A percentile compares a stretch with the other conserved stretches of the same genome.
phyloP scores from a whole-genome alignment of 2,329 filamentous ascomycete genomes.

The Alternaria brassicae region DNA sequence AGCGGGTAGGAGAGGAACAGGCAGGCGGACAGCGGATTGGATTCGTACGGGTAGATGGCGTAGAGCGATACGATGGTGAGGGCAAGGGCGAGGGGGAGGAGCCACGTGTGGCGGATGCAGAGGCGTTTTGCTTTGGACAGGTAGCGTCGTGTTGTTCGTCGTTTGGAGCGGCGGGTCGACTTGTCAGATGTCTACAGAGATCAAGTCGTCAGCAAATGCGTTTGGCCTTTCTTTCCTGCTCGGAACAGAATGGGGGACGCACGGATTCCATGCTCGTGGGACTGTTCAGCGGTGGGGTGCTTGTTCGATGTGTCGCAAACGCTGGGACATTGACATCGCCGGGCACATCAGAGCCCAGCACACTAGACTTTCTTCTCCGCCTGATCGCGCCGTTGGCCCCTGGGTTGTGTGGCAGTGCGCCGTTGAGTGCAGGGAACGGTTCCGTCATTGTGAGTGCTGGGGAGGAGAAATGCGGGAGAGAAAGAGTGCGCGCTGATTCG shows the following conservation, averaged over 20 bases:
- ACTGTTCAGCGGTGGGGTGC: constrained; percentile 29
- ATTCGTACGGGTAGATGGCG: constrained; percentile 74
- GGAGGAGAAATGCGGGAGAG: no score
- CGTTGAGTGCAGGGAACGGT: constrained; percentile 44
- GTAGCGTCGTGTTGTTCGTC: constrained; percentile 54
- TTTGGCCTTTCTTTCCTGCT: constrained; percentile 8
- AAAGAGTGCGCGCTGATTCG: not conserved
- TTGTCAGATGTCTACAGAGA: constrained; percentile 33
- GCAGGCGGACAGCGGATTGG: constrained; percentile 80
- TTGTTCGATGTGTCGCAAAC: constrained; percentile 54
- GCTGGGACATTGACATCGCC: constrained; percentile 61
- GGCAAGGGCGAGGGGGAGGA: constrained; percentile 73
- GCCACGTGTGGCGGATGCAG: constrained; percentile 65
- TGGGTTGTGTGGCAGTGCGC: constrained; percentile 22
- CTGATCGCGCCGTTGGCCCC: constrained; percentile 22
- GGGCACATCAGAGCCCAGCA: constrained; percentile 59
- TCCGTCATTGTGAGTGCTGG: constrained; percentile 31
- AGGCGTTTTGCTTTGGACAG: constrained; percentile 56
- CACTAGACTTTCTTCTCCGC: constrained; percentile 56
- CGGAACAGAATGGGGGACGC: constrained; percentile 2
- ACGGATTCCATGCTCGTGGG: constrained; percentile 30
- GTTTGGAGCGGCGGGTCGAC: constrained; percentile 52
- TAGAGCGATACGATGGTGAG: constrained; percentile 71
- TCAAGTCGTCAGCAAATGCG: not conserved
- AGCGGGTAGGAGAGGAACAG: constrained; percentile 91